Evolutionary conservation across 805 yeast genomes (phyloP), one percentile per base, ranked within the genome.

Genomic region (Isabelozyma heimii): DNA sequence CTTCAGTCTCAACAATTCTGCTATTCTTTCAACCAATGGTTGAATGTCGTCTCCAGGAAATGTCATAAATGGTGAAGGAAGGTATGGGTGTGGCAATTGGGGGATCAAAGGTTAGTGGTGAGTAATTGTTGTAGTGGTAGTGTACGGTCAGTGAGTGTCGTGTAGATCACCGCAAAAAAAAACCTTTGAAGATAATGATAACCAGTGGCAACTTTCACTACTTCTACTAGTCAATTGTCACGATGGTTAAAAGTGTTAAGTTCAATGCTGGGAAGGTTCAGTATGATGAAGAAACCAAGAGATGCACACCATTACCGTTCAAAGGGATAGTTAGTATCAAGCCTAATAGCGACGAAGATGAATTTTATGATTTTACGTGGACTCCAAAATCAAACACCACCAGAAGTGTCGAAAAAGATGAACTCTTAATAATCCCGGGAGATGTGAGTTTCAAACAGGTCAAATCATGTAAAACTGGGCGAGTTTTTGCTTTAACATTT

Each of bases 261-360:
- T 87, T 89, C 72, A 84, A 86, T 65, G 96, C 96, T 26, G 96
- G 96, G 16, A 79, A 77, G 61, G 94, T 87, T 8, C 75, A 75
- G 13, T 85, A 79, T 62, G 80, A 87, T 59, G 85, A 79, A 49
- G 80, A 77, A 28, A 73, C 86, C 1, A 79, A 83, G 44, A 65
- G 73, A 33, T 89, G 89, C 48, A 81, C 84, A 4, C 92, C 96
- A n/a, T 72, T 76, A 50, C 82, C 85, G 2, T 77, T 80, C 51
- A 87, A 84, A 56, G 96, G 96, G 8, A 66, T 69, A 41, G 80
- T 89, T 44, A 71, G 79, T 26, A 77, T 89, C 45, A 74, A 76
- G 48, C 83, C 80, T 26, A 79, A 82, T 56, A 78, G 76, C 26
- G 95, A 87, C 49, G 94, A 86, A 50, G 87, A 86, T 45, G 83